Evolutionary conservation across 2,329 filamentous ascomycete genomes (phyloP), one percentile per base, ranked within the genome.

Genomic region (Arthroderma sp.): DNA sequence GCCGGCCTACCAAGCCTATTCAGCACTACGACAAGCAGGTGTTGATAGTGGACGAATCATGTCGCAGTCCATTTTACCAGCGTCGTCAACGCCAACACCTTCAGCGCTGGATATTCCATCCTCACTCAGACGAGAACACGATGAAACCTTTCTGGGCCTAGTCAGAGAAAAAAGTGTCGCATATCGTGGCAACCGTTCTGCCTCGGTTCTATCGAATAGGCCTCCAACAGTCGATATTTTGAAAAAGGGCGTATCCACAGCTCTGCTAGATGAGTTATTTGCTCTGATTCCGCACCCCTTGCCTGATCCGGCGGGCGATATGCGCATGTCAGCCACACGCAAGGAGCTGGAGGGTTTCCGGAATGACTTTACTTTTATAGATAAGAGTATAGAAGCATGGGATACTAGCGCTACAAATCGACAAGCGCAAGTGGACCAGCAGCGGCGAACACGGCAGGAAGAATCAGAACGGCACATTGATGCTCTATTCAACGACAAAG

Each of bases 391-490:
- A 5, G 57, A 63, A 39, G 52, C 60, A 4, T 76, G 70, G 71
- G 72, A 75, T 51, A 56, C 58, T 38, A 56, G 65, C 3, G 66
- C 69, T 9, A 62, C 66, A 41, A 53, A 57, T 30, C 64, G 59
- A 5, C 69, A 71, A 31, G 61, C 63, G 30, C 63, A 66, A 45
- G 56, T 72, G 31, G 72, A 74, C 6, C 60, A 60, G 28, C 70
- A 72, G 34, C 70, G 72, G 3, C 63, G 64, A 47, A 58, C 58
- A 43, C 69, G 74, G 9, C 70, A 73, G 54, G 68, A 72, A 44
- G 68, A 73, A 49, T 71, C 67, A 2, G 72, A 76, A 51, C 60
- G 59, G n/a, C 64, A 66, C 40, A 73, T 73, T 30, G 71, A 77
- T 50, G 63, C 65, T 1, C 61, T 77, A 1, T 77, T 75, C 59